Percentiles rank a stretch among this genome's conserved stretches.
Conservation (phyloP, 179 eudicot genomes). For the Beta macrorhiza region DNA sequence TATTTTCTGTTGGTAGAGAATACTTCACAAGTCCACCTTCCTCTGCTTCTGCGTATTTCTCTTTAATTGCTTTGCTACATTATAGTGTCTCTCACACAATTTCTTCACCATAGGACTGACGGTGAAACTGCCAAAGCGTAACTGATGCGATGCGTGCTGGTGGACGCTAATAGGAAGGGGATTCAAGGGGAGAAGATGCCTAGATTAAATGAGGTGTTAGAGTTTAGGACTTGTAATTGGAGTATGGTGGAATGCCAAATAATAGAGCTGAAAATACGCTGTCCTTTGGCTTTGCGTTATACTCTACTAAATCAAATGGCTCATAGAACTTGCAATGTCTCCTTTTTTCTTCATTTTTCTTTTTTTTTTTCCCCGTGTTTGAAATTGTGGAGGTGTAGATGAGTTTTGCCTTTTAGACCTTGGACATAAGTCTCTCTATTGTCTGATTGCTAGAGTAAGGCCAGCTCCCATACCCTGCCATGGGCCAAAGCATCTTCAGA, state of each 20-base stretch:
- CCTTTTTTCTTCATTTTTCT: no score
- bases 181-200: background rate
- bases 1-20: background rate
- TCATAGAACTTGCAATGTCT: no score
- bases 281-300: background rate
- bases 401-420: no score
- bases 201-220: background rate
- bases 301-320: background rate
- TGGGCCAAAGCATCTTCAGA: background rate
- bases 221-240: background rate
- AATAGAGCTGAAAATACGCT: background rate
- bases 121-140: background rate
- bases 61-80: background rate
- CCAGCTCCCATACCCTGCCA: no score
- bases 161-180: background rate
- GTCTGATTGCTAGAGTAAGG: no score
- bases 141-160: background rate
- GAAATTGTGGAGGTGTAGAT: background rate
- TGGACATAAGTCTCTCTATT: no score
- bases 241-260: background rate
- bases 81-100: background rate
- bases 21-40: background rate
- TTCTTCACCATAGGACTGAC: background rate
- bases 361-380: no score
- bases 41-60: background rate